Percentiles rank a stretch among this genome's conserved stretches.
These are phyloP conservation scores for Lecanicillium sp. DNA, from an alignment of 2,329 filamentous ascomycete species.

Conservation along the genomic window DNA sequence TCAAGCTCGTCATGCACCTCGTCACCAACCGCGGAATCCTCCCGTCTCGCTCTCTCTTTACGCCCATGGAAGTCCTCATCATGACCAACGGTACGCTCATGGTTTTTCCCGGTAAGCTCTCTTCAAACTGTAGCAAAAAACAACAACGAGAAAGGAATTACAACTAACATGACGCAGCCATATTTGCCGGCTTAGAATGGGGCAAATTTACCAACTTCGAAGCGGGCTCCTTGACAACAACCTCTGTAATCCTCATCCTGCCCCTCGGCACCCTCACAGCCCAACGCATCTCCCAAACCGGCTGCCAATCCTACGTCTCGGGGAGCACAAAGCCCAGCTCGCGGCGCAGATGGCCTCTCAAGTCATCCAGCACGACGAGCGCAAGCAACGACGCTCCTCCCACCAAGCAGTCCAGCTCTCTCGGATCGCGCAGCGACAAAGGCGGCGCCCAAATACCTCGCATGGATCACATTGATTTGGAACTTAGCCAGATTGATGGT, in stretches of 20 bases:
- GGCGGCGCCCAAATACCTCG: neutral
- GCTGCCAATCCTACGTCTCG: slow-evolving; percentile 5
- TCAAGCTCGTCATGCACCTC: slow-evolving; percentile 41
- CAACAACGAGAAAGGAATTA: no score
- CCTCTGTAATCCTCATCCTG: slow-evolving; percentile 41
- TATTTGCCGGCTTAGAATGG: slow-evolving; percentile 43
- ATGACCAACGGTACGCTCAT: slow-evolving; percentile 49
- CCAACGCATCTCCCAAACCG: slow-evolving; percentile 28
- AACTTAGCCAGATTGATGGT: slow-evolving; percentile 8
- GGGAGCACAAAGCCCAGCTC: neutral
- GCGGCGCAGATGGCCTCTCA: neutral
- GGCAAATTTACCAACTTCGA: slow-evolving; percentile 35
- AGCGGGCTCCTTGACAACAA: slow-evolving; percentile 38
- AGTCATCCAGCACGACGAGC: slow-evolving; percentile 1
- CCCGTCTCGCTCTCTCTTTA: slow-evolving; percentile 31
- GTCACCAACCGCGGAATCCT: slow-evolving; percentile 37
- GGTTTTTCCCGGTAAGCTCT: slow-evolving; percentile 42
- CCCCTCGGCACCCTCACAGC: slow-evolving; percentile 45
- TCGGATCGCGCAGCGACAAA: neutral
- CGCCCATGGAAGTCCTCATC: slow-evolving; percentile 45
- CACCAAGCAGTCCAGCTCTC: slow-evolving; percentile 3
- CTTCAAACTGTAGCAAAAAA: no score
- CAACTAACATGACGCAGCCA: slow-evolving; percentile 24
- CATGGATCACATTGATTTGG: slow-evolving; percentile 8
- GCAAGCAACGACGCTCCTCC: neutral